A percentile compares a stretch with the other conserved stretches of the same genome.
Conservation (phyloP, 345 rosid species). For the Hibiscus tridactylites region DNA sequence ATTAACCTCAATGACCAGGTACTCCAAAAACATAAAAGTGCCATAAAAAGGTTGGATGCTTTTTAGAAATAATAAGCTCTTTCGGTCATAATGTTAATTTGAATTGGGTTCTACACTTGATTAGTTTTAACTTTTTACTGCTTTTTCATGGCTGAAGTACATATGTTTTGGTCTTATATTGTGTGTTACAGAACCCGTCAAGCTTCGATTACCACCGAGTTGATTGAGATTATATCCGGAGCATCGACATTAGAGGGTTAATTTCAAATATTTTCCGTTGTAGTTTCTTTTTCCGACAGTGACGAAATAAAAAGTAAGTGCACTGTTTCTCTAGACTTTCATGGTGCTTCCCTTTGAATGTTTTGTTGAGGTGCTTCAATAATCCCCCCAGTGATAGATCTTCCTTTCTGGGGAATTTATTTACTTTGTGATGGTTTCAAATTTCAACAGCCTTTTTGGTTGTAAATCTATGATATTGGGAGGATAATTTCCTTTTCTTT, state of each 20-base stretch:
- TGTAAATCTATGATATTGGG: background rate
- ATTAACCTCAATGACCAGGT: too few species aligned
- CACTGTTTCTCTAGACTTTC: constrained; percentile 17
- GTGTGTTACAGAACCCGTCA: constrained; percentile 78
- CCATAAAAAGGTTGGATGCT: too few species aligned
- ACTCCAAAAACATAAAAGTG: too few species aligned
- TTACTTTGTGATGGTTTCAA: background rate
- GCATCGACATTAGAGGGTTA: constrained; percentile 77
- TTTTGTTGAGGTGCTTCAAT: constrained; percentile 30
- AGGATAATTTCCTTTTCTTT: background rate
- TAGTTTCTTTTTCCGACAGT: background rate
- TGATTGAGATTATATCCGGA: constrained; percentile 97
- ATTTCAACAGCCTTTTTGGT: background rate
- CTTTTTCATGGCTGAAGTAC: background rate
- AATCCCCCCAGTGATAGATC: constrained; percentile 16
- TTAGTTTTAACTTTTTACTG: background rate
- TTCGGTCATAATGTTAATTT: too few species aligned
- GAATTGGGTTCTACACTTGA: too few species aligned
- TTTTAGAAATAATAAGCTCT: too few species aligned
- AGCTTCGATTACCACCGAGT: constrained; percentile 94
- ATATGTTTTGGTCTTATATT: background rate
- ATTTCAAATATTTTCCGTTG: constrained; percentile 3
- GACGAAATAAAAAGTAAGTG: constrained; percentile 28
- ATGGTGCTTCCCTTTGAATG: constrained; percentile 7
- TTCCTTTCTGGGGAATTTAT: constrained; percentile 4